Evolutionary conservation across 2,329 filamentous ascomycete genomes (phyloP).

Genomic region (Phoma sp.): DNA sequence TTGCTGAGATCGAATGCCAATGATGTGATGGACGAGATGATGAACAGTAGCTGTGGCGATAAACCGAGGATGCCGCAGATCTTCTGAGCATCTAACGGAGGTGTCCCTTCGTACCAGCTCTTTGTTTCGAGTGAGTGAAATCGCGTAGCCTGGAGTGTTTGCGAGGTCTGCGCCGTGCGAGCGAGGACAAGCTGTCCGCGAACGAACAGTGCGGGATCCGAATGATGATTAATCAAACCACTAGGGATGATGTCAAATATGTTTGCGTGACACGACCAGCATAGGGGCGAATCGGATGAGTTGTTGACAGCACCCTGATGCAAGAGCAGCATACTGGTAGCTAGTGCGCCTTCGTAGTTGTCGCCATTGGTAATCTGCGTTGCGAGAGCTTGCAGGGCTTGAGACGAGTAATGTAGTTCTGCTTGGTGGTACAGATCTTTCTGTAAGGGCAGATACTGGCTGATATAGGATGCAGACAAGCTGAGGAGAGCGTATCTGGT

Average conservation of each 20-base stretch:
- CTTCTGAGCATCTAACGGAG: constrained; percentile 29
- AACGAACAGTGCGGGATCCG: constrained; percentile 39
- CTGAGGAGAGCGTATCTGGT: constrained; percentile 42
- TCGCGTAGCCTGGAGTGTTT: constrained; percentile 26
- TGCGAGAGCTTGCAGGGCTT: constrained; percentile 38
- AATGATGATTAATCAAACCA: constrained; percentile 29
- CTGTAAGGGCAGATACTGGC: constrained; percentile 36
- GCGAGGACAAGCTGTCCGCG: constrained; percentile 38
- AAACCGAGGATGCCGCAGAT: constrained; percentile 35
- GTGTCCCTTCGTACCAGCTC: constrained; percentile 32
- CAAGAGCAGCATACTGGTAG: constrained; percentile 45
- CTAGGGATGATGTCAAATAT: constrained; percentile 40
- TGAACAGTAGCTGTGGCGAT: constrained; percentile 39
- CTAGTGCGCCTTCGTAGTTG: constrained; percentile 37
- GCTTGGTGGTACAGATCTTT: constrained; percentile 40
- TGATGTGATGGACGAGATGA: constrained; percentile 39
- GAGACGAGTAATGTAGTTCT: constrained; percentile 43
- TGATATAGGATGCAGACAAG: constrained; percentile 42
- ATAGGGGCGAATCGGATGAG: constrained; percentile 32
- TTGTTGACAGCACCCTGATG: constrained; percentile 39
- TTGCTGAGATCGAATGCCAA: constrained; percentile 23
- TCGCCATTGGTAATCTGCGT: constrained; percentile 37
- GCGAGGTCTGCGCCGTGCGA: constrained; percentile 35
- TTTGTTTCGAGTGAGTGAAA: constrained; percentile 35
- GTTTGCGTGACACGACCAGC: constrained; percentile 44